These are phyloP conservation scores for Paracorniculantispora psalliotae DNA, from an alignment of 2,329 filamentous ascomycete genomes.

Conservation along the genomic window DNA sequence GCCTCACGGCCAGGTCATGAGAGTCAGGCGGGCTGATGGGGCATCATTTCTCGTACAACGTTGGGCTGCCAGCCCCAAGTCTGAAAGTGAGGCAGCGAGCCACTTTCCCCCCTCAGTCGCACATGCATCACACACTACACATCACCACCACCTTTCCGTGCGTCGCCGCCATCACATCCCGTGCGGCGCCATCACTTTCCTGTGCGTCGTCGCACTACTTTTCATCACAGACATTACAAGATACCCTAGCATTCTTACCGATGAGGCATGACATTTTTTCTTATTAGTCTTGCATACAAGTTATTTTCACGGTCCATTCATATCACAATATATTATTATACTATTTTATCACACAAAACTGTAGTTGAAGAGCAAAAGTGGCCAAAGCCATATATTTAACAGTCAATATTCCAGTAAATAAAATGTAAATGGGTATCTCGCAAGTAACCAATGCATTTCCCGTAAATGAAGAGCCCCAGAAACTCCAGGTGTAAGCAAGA, in stretches of 20 bases:
- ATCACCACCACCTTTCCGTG: background rate
- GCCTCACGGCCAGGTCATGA: background rate
- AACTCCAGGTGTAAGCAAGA: no score
- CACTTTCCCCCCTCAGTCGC: background rate
- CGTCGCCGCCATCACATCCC: no score
- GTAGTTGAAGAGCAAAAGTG: no score
- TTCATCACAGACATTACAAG: constrained; percentile 3
- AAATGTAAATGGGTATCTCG: no score
- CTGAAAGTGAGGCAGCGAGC: background rate
- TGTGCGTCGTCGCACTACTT: background rate
- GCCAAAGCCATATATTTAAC: no score
- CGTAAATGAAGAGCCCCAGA: no score
- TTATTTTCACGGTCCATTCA: constrained; percentile 20
- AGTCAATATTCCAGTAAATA: no score
- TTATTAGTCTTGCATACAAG: background rate
- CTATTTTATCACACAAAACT: no score
- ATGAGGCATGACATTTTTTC: constrained; percentile 7
- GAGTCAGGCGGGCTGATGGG: no score
- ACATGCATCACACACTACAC: background rate
- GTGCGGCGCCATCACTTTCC: background rate
- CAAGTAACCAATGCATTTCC: no score
- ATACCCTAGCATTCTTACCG: constrained; percentile 5
- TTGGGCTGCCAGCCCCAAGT: no score
- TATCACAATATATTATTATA: background rate
- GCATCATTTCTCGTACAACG: background rate